Evolutionary conservation across 176 grass and related monocot species (phyloP).

Genomic region (Aegilops speltoides): DNA sequence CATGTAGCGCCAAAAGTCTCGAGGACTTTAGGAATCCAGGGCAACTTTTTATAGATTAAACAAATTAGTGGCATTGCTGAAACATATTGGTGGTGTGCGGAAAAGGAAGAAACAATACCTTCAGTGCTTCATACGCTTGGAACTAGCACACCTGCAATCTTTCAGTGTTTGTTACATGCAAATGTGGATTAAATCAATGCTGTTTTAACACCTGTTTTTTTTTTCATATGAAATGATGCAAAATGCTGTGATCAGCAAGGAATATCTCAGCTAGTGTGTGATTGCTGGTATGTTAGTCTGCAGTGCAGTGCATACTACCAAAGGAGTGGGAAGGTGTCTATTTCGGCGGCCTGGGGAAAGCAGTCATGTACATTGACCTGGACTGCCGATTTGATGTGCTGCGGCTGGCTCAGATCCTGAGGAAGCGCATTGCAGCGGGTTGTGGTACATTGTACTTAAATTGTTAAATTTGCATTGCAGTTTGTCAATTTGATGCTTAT

Average conservation of each 20-base stretch:
- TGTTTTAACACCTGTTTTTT: neutral
- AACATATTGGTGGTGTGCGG: neutral
- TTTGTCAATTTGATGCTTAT: slow-evolving; percentile 13
- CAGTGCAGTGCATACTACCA: slow-evolving; percentile 76
- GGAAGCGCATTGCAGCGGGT: slow-evolving; percentile 39
- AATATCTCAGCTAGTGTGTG: neutral
- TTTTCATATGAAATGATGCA: neutral
- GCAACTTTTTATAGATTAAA: neutral
- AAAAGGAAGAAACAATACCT: neutral
- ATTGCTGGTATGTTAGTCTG: slow-evolving; percentile 49
- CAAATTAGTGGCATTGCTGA: neutral
- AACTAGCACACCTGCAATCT: neutral
- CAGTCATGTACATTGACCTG: slow-evolving; percentile 74
- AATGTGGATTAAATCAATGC: neutral
- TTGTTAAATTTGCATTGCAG: neutral
- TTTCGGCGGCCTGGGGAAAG: slow-evolving; percentile 68
- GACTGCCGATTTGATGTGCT: slow-evolving; percentile 90
- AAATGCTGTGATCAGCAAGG: neutral
- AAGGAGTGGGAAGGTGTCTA: slow-evolving; percentile 74
- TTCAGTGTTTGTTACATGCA: neutral
- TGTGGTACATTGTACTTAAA: slow-evolving; percentile 32
- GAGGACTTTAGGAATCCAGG: neutral
- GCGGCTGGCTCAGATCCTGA: slow-evolving; percentile 67
- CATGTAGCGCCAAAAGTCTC: neutral
- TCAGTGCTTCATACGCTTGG: neutral